Evolutionary conservation across 371 early-diverging fungal genomes (phyloP).

Genomic region (Dinochytrium kinnereticum): DNA sequence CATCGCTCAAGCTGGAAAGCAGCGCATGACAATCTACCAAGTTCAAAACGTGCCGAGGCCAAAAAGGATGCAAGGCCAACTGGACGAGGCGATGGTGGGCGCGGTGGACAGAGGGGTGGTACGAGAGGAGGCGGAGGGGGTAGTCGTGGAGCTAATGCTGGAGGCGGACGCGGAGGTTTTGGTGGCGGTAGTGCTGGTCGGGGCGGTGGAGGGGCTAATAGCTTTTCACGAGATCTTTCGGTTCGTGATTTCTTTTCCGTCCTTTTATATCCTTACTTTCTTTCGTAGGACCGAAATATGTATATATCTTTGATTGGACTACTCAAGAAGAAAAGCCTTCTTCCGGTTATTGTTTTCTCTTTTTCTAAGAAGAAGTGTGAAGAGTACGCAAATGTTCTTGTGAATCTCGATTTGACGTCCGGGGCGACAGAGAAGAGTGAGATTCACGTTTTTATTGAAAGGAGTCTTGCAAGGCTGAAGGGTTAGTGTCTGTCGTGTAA

Average conservation of each 20-base stretch:
- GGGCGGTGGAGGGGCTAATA: constrained; percentile 35
- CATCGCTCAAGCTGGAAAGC: constrained; percentile 63
- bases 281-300: constrained; percentile 70
- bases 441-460: constrained; percentile 86
- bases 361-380: constrained; percentile 98
- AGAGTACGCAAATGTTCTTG: constrained; percentile 81
- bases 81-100: constrained; percentile 40
- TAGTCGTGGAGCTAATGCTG: constrained; percentile 51
- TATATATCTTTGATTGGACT: constrained; percentile 81
- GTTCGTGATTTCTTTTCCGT: constrained; percentile 5
- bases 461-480: constrained; percentile 76
- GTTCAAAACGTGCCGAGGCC: constrained; percentile 23
- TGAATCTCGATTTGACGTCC: constrained; percentile 79
- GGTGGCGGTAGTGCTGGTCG: too few species aligned
- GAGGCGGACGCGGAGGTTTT: constrained; percentile 46
- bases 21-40: constrained; percentile 36
- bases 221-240: constrained; percentile 25
- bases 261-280: neutral
- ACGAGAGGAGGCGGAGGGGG: constrained; percentile 59
- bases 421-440: constrained; percentile 77
- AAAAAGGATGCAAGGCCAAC: constrained; percentile 30
- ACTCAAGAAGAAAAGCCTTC: constrained; percentile 73
- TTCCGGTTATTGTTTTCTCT: constrained; percentile 97
- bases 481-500: constrained; percentile 43
- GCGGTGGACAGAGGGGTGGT: too few species aligned